Evolutionary conservation across 1,284 basidiomycete genomes (phyloP).

Genomic region (Cryptococcus floricola): DNA sequence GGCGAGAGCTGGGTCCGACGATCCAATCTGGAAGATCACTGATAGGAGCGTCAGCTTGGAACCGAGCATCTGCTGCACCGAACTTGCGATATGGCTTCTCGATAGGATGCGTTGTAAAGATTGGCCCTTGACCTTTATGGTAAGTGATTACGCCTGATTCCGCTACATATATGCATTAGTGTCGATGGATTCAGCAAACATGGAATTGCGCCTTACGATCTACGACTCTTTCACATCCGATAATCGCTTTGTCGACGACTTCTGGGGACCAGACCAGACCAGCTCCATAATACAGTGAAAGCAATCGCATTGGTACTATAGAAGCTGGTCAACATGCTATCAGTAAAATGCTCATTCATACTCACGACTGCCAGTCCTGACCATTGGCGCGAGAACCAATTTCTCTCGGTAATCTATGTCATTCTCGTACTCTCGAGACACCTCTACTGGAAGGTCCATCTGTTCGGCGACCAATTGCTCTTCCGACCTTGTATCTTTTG

Average conservation of each 20-base stretch:
- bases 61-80: neutral
- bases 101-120: conserved; percentile 90
- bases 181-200: neutral
- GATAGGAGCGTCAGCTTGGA: conserved; percentile 2
- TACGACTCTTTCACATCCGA: conserved; percentile 75
- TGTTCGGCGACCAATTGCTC: conserved; percentile 22
- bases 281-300: conserved; percentile 89
- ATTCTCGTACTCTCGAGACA: conserved; percentile 27
- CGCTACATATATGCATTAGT: conserved; percentile 53
- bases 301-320: conserved; percentile 56
- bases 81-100: conserved; percentile 72
- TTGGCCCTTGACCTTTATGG: conserved; percentile 66
- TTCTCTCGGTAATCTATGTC: conserved; percentile 62
- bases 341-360: neutral
- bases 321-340: neutral
- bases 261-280: conserved; percentile 96
- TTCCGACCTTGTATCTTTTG: neutral
- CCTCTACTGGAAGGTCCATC: conserved; percentile 39
- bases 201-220: conserved; percentile 61
- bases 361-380: conserved; percentile 81
- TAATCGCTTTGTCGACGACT: conserved; percentile 91
- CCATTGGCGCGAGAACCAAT: conserved; percentile 89
- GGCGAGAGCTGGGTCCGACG: conserved; percentile 80
- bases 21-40: conserved; percentile 74
- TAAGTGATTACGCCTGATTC: conserved; percentile 85